Evolutionary conservation across 1,284 basidiomycete genomes (phyloP).

Genomic region (Heterobasidion irregulare): DNA sequence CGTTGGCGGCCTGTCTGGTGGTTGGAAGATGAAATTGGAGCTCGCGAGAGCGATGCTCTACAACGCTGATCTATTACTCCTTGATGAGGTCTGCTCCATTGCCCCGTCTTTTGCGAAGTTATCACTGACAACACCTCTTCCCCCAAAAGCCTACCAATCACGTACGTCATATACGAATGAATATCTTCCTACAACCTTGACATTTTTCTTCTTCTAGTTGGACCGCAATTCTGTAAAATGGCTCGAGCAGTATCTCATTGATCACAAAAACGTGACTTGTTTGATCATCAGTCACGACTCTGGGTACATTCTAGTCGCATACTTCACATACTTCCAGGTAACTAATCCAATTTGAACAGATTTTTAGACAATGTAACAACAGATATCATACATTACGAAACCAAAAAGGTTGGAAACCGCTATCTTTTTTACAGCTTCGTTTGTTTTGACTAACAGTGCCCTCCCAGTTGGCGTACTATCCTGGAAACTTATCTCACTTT

Average conservation of each 20-base stretch:
- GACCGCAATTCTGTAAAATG: conserved; percentile 89
- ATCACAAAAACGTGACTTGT: conserved; percentile 82
- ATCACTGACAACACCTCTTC: background rate
- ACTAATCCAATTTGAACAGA: conserved; percentile 25
- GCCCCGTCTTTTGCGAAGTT: background rate
- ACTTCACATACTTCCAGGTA: conserved; percentile 3
- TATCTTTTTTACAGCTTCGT: background rate
- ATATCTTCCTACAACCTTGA: conserved; percentile 1
- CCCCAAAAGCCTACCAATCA: conserved; percentile 88
- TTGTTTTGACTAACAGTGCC: conserved; percentile 6
- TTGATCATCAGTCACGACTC: conserved; percentile 98
- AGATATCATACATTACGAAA: conserved; percentile 97
- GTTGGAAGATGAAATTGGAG: conserved; percentile 99
- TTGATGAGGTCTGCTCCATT: conserved; percentile 59
- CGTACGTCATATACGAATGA: conserved; percentile 36
- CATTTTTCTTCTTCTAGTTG: conserved; percentile 37
- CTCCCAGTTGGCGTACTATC: conserved; percentile 83
- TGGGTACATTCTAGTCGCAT: conserved; percentile 43
- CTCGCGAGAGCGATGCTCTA: conserved; percentile 93
- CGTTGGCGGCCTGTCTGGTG: conserved; percentile 91
- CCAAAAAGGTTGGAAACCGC: conserved; percentile 62
- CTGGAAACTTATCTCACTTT: conserved; percentile 89
- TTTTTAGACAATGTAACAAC: conserved; percentile 97
- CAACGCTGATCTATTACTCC: conserved; percentile 88
- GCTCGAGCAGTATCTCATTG: conserved; percentile 86